Percentiles rank a stretch among this genome's conserved stretches.
These are phyloP conservation scores for Globisporangium ultimum DNA, from an alignment of 352 stramenopile genomes.

Conservation along the genomic window DNA sequence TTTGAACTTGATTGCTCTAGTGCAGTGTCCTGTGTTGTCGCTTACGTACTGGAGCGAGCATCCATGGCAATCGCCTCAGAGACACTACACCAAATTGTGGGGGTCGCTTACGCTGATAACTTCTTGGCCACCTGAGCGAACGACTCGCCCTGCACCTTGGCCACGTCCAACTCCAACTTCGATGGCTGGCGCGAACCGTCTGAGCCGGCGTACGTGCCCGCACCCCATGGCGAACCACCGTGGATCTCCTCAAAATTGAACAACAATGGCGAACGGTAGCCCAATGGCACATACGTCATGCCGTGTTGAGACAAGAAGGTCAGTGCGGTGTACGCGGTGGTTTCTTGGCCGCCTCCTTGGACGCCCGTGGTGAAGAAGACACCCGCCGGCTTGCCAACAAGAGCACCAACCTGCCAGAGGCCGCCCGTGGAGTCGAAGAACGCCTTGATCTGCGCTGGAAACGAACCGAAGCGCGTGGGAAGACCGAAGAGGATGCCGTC, in stretches of 20 bases:
- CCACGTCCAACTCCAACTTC: conserved; percentile 56
- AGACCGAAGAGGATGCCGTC: conserved; percentile 88
- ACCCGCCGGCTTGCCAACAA: conserved; percentile 68
- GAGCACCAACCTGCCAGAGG: conserved; percentile 54
- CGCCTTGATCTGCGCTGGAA: conserved; percentile 72
- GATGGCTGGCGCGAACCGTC: conserved; percentile 65
- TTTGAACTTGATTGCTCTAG: too few relatives aligned
- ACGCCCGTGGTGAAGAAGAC: conserved; percentile 64
- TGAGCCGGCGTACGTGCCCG: too few relatives aligned
- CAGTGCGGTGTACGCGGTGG: conserved; percentile 64
- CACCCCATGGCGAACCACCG: too few relatives aligned
- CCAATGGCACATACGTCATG: too few relatives aligned
- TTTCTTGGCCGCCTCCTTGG: conserved; percentile 77
- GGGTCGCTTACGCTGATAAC: conserved; percentile 18
- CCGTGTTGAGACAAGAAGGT: conserved; percentile 54
- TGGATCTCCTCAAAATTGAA: too few relatives aligned
- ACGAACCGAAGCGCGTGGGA: conserved; percentile 79
- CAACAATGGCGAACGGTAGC: too few relatives aligned
- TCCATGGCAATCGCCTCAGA: too few relatives aligned
- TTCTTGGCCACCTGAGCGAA: conserved; percentile 53
- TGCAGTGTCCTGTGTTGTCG: too few relatives aligned
- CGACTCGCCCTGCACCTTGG: conserved; percentile 57
- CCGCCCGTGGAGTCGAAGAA: conserved; percentile 68
- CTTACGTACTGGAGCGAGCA: too few relatives aligned
- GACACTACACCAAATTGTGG: too few relatives aligned